Evolutionary conservation across 371 early-diverging fungal species (phyloP).

Genomic region (Parasitella parasitica): DNA sequence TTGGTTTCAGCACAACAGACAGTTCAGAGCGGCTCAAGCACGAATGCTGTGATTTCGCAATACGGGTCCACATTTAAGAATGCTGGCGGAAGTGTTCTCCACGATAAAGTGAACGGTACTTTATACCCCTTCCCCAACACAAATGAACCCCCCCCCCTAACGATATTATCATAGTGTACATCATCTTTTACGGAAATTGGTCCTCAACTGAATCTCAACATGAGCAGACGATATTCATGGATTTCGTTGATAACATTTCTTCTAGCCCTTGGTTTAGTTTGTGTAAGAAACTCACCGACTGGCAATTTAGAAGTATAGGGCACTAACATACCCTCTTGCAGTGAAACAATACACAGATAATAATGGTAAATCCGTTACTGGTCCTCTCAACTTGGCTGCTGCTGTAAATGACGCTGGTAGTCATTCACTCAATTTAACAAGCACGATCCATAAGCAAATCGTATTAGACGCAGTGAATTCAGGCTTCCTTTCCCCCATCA

Average conservation of each 20-base stretch:
- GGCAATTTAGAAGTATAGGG: neutral
- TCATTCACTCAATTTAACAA: conserved; percentile 39
- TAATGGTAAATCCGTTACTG: conserved; percentile 39
- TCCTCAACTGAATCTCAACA: conserved; percentile 25
- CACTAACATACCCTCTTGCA: conserved; percentile 3
- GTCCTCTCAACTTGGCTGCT: conserved; percentile 49
- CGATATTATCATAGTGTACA: conserved; percentile 28
- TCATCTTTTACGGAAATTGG: conserved; percentile 59
- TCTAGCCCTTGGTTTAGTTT: conserved; percentile 44
- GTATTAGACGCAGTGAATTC: conserved; percentile 44
- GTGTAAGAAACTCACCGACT: too few species aligned
- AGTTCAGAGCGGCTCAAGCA: conserved; percentile 9
- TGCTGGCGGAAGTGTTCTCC: conserved; percentile 41
- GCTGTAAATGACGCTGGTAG: conserved; percentile 46
- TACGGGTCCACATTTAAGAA: conserved; percentile 37
- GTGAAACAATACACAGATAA: conserved; percentile 44
- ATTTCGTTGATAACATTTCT: conserved; percentile 48
- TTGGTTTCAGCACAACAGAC: conserved; percentile 16
- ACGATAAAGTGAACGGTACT: conserved; percentile 46
- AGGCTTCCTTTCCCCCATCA: conserved; percentile 45
- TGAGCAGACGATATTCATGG: conserved; percentile 44
- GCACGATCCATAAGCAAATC: conserved; percentile 37
- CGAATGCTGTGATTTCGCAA: conserved; percentile 24
- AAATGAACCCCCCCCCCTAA: neutral
- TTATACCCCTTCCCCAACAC: neutral